phyloP scores from a whole-genome alignment of 2,329 filamentous ascomycete species.

The Claviceps africana region DNA sequence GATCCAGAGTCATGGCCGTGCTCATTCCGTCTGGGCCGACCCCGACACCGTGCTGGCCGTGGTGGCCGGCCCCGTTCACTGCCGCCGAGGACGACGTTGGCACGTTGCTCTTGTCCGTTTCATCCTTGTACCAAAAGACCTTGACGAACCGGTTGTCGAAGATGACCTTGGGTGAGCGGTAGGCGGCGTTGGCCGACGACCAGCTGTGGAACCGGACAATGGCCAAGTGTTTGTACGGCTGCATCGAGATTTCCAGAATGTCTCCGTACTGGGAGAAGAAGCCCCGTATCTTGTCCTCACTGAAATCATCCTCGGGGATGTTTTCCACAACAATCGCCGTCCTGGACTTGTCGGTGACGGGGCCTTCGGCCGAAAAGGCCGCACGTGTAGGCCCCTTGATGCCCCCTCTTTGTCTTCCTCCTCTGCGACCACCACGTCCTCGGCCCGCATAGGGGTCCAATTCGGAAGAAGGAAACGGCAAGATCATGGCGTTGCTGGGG shows the following conservation, averaged over 20 bases:
- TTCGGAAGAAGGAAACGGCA: slow-evolving; percentile 10
- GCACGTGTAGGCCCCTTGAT: slow-evolving; percentile 29
- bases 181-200: slow-evolving; percentile 54
- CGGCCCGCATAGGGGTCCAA: slow-evolving; percentile 15
- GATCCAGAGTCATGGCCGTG: slow-evolving; percentile 7
- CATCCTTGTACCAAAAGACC: slow-evolving; percentile 60
- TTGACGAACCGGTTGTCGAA: slow-evolving; percentile 81
- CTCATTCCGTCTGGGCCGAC: slow-evolving; percentile 10
- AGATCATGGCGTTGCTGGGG: slow-evolving; percentile 15
- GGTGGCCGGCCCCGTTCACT: slow-evolving; percentile 14
- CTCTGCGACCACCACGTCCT: slow-evolving; percentile 20
- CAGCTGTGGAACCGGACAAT: slow-evolving; percentile 55
- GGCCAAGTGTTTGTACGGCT: slow-evolving; percentile 51
- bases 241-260: slow-evolving; percentile 50
- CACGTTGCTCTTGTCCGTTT: slow-evolving; percentile 25
- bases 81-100: too few species aligned
- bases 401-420: slow-evolving; percentile 19
- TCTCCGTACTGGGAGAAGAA: slow-evolving; percentile 64
- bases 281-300: slow-evolving; percentile 46
- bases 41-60: slow-evolving; percentile 4
- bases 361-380: slow-evolving; percentile 50
- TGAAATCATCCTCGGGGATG: slow-evolving; percentile 59
- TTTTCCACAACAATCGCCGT: slow-evolving; percentile 62
- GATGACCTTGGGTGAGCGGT: slow-evolving; percentile 63
- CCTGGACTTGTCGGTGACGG: slow-evolving; percentile 46